Base-by-base conservation (phyloP, 2,329 filamentous ascomycete species). In the Leptographium lundbergii region DNA sequence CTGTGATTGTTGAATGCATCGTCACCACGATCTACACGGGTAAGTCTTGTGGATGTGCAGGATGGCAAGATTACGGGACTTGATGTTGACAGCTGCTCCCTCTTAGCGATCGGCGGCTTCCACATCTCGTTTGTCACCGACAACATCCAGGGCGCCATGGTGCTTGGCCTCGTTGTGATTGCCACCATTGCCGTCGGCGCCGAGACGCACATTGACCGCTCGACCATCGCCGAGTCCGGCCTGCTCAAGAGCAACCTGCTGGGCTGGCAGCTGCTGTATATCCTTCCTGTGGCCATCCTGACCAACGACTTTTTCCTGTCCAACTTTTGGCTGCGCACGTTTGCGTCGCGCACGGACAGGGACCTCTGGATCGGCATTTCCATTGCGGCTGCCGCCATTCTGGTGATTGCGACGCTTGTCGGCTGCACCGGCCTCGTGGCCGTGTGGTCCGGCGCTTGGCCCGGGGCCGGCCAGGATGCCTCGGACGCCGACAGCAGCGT, bases 261-360 rank as follows among this genome's bases (percentile, higher is more conserved):
- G 1, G 89, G 89, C 59, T 94, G 89, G 88, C 89, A 94, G 71
- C 80, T 94, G 17, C 75, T 94, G 42, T 94, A 92, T 73, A 92
- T 94, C 64, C 78, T 94, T 1, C 88, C 89, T 0, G 80, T 94
- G 6, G 89, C 89, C 52, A 81, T 94, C 63, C 69, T 91, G 59
- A 91, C 88, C 61, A 94, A 92, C 73, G 85, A 91, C 75, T 91
- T 94, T 76, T 94, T 94, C 75, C 76, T 94, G 51, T 89, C 87
- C 36, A 86, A 83, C 64, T 91, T 89, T 72, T 94, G 89, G 89
- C 81, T 92, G 70, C 85, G 89, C 56, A 88, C 88, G 6, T 94
- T 94, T 67, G 86, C 88, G 22, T 87, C 87, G 57, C 86, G 81
- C 69, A 89, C 86, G 0, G 88, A 94, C 75, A 85, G 80, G 66